These are phyloP conservation scores for Oenanthe javanica DNA, from an alignment of 140 eudicot species.

Conservation along the genomic window DNA sequence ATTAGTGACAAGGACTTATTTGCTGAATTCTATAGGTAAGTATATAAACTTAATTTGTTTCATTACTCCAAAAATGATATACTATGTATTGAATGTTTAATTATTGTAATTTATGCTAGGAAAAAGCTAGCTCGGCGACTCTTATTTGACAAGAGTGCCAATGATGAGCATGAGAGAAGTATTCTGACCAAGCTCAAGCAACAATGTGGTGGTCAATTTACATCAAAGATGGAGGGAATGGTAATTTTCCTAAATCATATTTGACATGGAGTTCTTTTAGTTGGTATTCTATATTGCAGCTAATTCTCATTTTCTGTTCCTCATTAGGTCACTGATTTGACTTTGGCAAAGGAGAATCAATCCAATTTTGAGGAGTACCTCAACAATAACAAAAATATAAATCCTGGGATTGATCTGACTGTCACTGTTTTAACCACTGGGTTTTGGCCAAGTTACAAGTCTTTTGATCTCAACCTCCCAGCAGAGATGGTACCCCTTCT, in stretches of 20 bases:
- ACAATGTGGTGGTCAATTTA: constrained; percentile 28
- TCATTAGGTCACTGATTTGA: constrained; percentile 24
- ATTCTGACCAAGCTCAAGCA: no score
- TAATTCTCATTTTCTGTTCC: not conserved
- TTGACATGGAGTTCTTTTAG: not conserved
- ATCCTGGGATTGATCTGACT: constrained; percentile 12
- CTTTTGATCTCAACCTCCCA: constrained; percentile 12
- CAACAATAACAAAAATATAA: not conserved
- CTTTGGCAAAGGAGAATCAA: constrained; percentile 32
- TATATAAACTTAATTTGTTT: no score
- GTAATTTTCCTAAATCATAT: not conserved
- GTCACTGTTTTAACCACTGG: constrained; percentile 8
- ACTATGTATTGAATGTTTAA: no score
- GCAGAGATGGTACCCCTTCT: constrained; percentile 4
- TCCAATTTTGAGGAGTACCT: constrained; percentile 16
- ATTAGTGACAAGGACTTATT: no score
- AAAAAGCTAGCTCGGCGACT: no score
- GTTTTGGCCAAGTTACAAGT: constrained; percentile 11
- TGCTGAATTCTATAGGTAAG: no score
- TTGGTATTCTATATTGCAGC: not conserved
- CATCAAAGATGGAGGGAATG: constrained; percentile 33
- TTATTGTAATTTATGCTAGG: no score
- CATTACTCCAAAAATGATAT: no score
- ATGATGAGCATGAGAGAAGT: constrained; percentile 42
- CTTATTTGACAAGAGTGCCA: constrained; percentile 52